phyloP scores from a whole-genome alignment of 768 basidiomycete genomes.

The Scleroderma citrinum region DNA sequence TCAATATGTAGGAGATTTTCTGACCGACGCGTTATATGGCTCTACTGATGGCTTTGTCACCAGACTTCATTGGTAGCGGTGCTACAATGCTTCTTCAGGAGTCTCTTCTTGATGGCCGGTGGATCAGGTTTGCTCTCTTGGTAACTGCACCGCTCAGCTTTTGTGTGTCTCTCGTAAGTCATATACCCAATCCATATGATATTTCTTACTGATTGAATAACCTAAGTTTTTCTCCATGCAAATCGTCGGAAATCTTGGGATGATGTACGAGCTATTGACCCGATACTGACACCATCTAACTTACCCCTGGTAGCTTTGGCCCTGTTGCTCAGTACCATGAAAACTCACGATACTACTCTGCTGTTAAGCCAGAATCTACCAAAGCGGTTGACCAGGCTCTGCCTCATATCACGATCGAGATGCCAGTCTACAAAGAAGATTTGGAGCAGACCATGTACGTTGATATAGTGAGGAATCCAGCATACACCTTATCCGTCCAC shows the following conservation, averaged over 20 bases:
- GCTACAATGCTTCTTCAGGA: slow-evolving; percentile 55
- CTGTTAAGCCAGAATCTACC: slow-evolving; percentile 54
- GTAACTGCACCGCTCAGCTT: slow-evolving; percentile 64
- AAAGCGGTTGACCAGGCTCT: slow-evolving; percentile 56
- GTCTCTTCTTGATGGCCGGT: slow-evolving; percentile 58
- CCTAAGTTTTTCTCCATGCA: slow-evolving; percentile 69
- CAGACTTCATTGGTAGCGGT: slow-evolving; percentile 70
- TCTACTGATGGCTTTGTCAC: slow-evolving; percentile 2
- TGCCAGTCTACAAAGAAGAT: slow-evolving; percentile 88
- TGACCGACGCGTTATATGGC: not conserved
- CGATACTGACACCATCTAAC: not conserved
- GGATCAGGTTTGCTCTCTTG: slow-evolving; percentile 59
- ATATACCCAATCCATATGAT: not conserved
- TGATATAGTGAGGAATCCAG: not conserved
- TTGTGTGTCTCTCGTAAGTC: slow-evolving; percentile 66
- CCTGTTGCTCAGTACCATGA: slow-evolving; percentile 83
- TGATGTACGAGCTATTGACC: slow-evolving; percentile 42
- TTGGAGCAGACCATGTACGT: slow-evolving; percentile 77
- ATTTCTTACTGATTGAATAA: not conserved
- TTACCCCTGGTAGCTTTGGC: slow-evolving; percentile 46
- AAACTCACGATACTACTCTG: slow-evolving; percentile 81
- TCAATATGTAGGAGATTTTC: slow-evolving; percentile 48
- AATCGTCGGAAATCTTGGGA: slow-evolving; percentile 57
- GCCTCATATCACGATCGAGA: slow-evolving; percentile 73
- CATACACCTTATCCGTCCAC: not conserved